Evolutionary conservation across 306 rosid species (phyloP).

Genomic region (Inga oerstediana): DNA sequence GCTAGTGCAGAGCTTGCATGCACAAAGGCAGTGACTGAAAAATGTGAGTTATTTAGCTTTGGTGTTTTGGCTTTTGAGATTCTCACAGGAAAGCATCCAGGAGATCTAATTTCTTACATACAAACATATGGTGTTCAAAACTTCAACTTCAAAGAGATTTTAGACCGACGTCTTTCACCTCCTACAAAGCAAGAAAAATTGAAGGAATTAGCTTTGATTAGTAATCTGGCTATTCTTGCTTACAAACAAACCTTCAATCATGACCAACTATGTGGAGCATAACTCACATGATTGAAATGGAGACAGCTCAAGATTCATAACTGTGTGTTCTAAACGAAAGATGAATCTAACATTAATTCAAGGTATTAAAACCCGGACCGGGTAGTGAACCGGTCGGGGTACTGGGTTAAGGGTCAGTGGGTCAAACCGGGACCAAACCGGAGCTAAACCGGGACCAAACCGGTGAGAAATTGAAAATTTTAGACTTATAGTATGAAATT

Average conservation of each 20-base stretch:
- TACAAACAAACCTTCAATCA: neutral
- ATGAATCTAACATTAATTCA: no score
- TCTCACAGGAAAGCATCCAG: conserved; percentile 1
- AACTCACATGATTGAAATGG: neutral
- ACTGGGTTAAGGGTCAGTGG: no score
- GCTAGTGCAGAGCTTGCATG: conserved; percentile 1
- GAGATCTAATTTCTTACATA: neutral
- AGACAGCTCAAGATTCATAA: neutral
- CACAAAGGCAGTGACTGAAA: conserved; percentile 2
- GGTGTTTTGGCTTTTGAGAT: neutral
- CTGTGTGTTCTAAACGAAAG: no score
- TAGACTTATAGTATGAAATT: no score
- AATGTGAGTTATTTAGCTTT: neutral
- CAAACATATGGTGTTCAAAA: neutral
- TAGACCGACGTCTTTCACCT: neutral
- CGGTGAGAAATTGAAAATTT: no score
- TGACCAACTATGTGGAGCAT: neutral
- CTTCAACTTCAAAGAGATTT: neutral
- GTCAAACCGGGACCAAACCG: no score
- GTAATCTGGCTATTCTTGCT: neutral
- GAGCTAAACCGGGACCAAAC: no score
- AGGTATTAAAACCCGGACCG: no score
- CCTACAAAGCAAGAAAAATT: neutral
- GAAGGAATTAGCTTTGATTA: neutral
- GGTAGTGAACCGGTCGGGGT: no score